Evolutionary conservation across 164 flowering plant species (phyloP), one percentile per base, ranked within the genome.

Genomic region (Magnolia changhungtana): DNA sequence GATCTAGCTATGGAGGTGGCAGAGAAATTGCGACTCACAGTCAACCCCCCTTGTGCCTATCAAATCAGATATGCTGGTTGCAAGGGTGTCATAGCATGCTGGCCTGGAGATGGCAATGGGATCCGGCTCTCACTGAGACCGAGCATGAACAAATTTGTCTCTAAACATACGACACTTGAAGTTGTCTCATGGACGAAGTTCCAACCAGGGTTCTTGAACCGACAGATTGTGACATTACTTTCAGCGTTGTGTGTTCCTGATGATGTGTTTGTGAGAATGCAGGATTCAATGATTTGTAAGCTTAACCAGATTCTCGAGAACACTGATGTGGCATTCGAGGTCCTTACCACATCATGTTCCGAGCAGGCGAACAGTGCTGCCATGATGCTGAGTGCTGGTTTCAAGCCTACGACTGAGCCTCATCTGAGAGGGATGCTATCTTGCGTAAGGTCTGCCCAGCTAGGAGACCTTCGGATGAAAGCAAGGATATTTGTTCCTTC

Each of bases 51-150:
- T 1, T 88, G 85, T 84, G 98, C 98, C 18, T 96, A 87, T 81
- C 98, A 96, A 80, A 93, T 96, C 45, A 85, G 99, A 67, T 94
- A 85, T 87, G 95, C 93, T 11, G 99, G 99, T 58, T 96, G 84
- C 79, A 96, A 96, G 82, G 98, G 99, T 11, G 98, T 96, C 52
- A 85, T 96, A 27, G 98, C 93, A 14, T 83, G 90, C 80, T 96
- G 98, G 99, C 98, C 98, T 0, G 78, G 80, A 21, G 83, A 86
- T 58, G 78, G 74, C 65, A 88, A 88, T 75, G 89, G 87, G 4
- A 50, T 80, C 71, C 88, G 87, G 6, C 87, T 96, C 29, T 86
- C 79, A 66, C 76, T 94, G 67, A 86, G 99, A 82, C 84, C 84
- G 18, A 96, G 99, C 77, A 96, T 96, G 99, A 80, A 79, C 74